A percentile compares a stretch with the other conserved stretches of the same genome.
Conservation (phyloP, 495 filamentous ascomycete species). For the Filosporella fistucella region DNA sequence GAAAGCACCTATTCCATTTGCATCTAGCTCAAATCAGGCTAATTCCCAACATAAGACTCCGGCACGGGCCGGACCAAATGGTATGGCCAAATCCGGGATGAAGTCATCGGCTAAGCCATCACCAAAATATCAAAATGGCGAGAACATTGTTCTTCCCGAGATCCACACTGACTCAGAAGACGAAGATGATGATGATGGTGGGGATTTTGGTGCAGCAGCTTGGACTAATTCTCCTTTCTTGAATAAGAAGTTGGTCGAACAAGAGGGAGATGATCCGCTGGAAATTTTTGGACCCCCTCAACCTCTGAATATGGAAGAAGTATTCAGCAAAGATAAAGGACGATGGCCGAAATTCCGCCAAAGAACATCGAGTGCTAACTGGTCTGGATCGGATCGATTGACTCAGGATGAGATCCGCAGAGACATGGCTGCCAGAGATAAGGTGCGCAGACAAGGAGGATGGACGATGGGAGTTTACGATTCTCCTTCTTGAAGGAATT, state of each 20-base stretch:
- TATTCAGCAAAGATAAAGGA: slow-evolving; percentile 75
- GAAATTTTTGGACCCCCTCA: slow-evolving; percentile 84
- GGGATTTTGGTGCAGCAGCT: slow-evolving; percentile 53
- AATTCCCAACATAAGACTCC: slow-evolving; percentile 57
- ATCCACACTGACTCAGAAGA: slow-evolving; percentile 86
- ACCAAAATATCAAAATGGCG: slow-evolving; percentile 73
- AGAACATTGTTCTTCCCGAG: slow-evolving; percentile 80
- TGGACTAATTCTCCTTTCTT: slow-evolving; percentile 88
- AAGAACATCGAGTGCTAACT: slow-evolving; percentile 89
- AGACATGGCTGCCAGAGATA: slow-evolving; percentile 76
- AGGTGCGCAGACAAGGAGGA: slow-evolving; percentile 75
- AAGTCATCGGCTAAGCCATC: slow-evolving; percentile 62
- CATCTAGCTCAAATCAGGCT: slow-evolving; percentile 52
- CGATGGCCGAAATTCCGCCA: slow-evolving; percentile 79
- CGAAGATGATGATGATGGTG: slow-evolving; percentile 62
- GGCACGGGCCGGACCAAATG: slow-evolving; percentile 38
- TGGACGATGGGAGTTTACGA: slow-evolving; percentile 84
- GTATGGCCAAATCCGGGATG: slow-evolving; percentile 35
- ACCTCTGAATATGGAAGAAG: slow-evolving; percentile 87
- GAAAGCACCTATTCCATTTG: slow-evolving; percentile 87
- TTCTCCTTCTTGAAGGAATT: slow-evolving; percentile 18
- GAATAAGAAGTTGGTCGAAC: slow-evolving; percentile 57
- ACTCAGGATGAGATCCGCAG: slow-evolving; percentile 83
- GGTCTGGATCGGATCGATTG: slow-evolving; percentile 79
- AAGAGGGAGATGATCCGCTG: slow-evolving; percentile 82